Evolutionary conservation across 192 early-diverging fungal species (phyloP), one percentile per base, ranked within the genome.

Genomic region (Funneliformis geosporum): DNA sequence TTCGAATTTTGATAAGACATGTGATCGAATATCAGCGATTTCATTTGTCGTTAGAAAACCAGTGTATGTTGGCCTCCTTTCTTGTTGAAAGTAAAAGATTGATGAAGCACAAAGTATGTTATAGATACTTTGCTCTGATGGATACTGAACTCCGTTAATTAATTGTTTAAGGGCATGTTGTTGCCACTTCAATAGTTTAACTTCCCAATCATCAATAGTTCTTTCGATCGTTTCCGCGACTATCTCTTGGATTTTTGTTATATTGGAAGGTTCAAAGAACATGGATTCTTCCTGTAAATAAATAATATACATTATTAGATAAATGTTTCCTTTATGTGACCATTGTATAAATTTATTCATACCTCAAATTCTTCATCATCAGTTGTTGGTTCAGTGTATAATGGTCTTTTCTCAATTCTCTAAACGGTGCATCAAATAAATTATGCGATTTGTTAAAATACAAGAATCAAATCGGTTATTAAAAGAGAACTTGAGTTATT

Each of bases 271-370:
- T 75, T 75, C 73, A 75, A 75, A 75, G 40, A 75, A 75, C 55
- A 75, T 75, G 28, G 73, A 8, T 75, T 75, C 73, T 75, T 75
- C n/a, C 73, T 75, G 55, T 75, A 75, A 75, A 75, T 75, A 75
- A n/a, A n/a, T n/a, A 75, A 75, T 75, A 75, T 75, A 75, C 73
- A 75, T 75, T 75, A 75, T 75, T 27, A 75, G 73, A 75, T 75
- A 28, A 6, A 75, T 60, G 73, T 75, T 60, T 23, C 55, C 73
- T 75, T 75, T 75, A 75, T 75, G 28, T 75, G 55, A 75, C 60
- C 40, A 75, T 75, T 75, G 73, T 75, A 75, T 75, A 75, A 60
- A 28, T 38, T 75, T 75, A 28, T 75, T 75, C 9, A 75, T 75
- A 75, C 73, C 47, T 75, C 73, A 75, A 75, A 75, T 75, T 75